phyloP scores from a whole-genome alignment of 805 yeast species.

The Ogataea glucozyma region DNA sequence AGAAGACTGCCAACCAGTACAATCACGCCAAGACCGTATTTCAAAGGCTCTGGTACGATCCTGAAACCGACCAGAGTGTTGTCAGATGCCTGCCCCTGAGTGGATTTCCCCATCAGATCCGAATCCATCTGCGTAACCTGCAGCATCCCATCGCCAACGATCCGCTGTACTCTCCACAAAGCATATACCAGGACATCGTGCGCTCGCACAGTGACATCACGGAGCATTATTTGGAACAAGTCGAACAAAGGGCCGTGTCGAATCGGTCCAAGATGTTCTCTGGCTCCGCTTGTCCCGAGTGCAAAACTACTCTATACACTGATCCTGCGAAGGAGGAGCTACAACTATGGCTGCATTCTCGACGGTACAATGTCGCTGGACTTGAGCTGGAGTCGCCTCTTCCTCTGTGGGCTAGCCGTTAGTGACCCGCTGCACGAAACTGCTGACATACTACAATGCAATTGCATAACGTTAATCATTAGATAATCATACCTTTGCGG shows the following conservation, averaged over 20 bases:
- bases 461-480: too few relatives aligned
- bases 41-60: constrained; percentile 27
- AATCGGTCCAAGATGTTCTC: constrained; percentile 21
- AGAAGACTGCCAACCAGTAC: constrained; percentile 18
- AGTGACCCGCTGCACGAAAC: too few relatives aligned
- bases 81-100: constrained; percentile 47
- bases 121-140: constrained; percentile 52
- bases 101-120: constrained; percentile 55
- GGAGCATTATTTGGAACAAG: constrained; percentile 11
- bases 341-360: constrained; percentile 49
- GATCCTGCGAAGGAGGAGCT: constrained; percentile 31
- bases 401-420: too few relatives aligned
- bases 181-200: constrained; percentile 6
- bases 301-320: constrained; percentile 32
- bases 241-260: constrained; percentile 11
- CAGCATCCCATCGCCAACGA: constrained; percentile 37
- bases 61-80: constrained; percentile 34
- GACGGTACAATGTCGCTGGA: constrained; percentile 36
- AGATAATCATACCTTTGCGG: too few relatives aligned
- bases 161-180: constrained; percentile 26
- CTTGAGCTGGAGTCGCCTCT: too few relatives aligned
- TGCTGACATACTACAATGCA: too few relatives aligned
- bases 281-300: constrained; percentile 32
- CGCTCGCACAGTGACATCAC: constrained; percentile 9
- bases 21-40: constrained; percentile 24